Percentiles rank a stretch among this genome's conserved stretches.
These are phyloP conservation scores for Tuctoria greenei DNA, from an alignment of 176 grass and related monocot genomes.

Conservation along the genomic window DNA sequence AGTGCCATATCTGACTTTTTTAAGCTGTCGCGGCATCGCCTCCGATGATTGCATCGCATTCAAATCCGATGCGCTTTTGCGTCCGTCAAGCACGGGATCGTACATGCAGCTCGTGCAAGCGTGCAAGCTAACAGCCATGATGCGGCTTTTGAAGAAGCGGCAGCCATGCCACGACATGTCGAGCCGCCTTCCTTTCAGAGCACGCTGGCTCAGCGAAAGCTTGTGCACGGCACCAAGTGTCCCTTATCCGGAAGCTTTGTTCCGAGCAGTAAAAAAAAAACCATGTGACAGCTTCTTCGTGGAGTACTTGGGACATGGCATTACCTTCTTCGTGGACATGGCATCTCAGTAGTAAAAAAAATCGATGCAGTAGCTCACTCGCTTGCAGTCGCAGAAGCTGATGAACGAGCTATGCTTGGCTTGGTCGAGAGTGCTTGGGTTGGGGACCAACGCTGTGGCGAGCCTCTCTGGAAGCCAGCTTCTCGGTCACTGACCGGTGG, in stretches of 20 bases:
- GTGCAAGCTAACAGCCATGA: constrained; percentile 19
- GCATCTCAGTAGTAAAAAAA: background rate
- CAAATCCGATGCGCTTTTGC: constrained; percentile 5
- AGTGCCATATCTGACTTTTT: constrained; percentile 5
- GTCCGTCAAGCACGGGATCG: constrained; percentile 21
- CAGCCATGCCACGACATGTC: background rate
- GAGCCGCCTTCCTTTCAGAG: constrained; percentile 35
- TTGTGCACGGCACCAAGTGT: background rate
- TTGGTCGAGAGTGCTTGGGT: background rate
- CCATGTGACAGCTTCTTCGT: background rate
- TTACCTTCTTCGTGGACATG: background rate
- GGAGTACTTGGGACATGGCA: background rate
- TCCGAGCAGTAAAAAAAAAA: background rate
- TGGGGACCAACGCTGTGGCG: background rate
- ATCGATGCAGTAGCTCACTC: background rate
- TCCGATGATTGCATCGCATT: constrained; percentile 15
- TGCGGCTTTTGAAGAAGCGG: constrained; percentile 29
- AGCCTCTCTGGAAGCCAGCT: constrained; percentile 16
- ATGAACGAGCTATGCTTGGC: background rate
- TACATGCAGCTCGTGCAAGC: constrained; percentile 8
- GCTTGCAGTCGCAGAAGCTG: background rate
- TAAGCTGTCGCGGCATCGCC: background rate
- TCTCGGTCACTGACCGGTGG: background rate
- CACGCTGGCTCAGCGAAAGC: constrained; percentile 22
- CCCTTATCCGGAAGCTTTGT: constrained; percentile 8